These are phyloP conservation scores for Cladosporium velox DNA, from an alignment of 2,329 filamentous ascomycete species.

Conservation along the genomic window DNA sequence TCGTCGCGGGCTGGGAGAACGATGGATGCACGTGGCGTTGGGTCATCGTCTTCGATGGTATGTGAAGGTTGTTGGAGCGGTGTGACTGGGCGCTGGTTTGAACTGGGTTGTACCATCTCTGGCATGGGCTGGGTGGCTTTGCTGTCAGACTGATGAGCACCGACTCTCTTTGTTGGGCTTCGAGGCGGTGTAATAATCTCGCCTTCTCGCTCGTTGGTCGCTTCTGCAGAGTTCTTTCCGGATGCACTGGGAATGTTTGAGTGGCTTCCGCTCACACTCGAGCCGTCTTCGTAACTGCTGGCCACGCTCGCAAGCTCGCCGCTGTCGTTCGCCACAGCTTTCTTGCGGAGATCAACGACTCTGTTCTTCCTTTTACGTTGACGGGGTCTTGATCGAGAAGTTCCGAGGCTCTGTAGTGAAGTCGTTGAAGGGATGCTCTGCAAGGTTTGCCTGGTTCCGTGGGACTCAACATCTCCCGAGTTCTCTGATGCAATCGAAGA, in stretches of 20 bases:
- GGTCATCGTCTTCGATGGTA: constrained; percentile 18
- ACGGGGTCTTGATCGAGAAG: constrained; percentile 60
- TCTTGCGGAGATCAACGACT: constrained; percentile 76
- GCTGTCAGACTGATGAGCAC: constrained; percentile 34
- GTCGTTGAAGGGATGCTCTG: constrained; percentile 61
- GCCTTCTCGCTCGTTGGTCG: constrained; percentile 34
- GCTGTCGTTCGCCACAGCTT: constrained; percentile 49
- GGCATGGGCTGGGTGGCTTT: constrained; percentile 9
- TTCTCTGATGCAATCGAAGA: constrained; percentile 58
- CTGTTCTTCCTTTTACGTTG: constrained; percentile 79
- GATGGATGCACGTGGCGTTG: constrained; percentile 22
- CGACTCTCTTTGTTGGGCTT: constrained; percentile 45
- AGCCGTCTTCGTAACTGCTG: constrained; percentile 44
- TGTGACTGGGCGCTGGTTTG: constrained; percentile 25
- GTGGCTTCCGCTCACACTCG: constrained; percentile 41
- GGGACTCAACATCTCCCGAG: constrained; percentile 61
- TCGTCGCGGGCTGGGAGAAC: constrained; percentile 4
- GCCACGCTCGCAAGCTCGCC: constrained; percentile 51
- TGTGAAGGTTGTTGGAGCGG: constrained; percentile 20
- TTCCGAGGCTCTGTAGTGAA: constrained; percentile 56
- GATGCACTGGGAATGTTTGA: constrained; percentile 55
- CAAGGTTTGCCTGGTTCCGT: constrained; percentile 69
- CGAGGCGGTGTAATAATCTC: constrained; percentile 51
- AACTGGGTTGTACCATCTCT: not conserved
- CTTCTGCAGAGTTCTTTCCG: constrained; percentile 56